A percentile compares a stretch with the other conserved stretches of the same genome.
These are phyloP conservation scores for Funneliformis geosporum DNA, from an alignment of 192 early-diverging fungal genomes.

Conservation along the genomic window DNA sequence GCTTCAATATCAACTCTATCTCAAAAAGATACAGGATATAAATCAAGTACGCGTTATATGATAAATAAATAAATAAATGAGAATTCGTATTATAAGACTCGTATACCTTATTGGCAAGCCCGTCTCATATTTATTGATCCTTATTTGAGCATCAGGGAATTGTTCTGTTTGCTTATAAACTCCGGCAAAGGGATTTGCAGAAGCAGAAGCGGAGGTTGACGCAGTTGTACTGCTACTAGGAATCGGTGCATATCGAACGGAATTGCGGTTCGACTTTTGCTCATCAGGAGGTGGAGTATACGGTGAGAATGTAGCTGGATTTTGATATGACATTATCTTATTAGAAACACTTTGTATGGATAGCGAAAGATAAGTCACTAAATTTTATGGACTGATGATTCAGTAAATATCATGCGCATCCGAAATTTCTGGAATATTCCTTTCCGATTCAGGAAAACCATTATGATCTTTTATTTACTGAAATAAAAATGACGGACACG, in stretches of 20 bases:
- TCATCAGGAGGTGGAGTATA: slow-evolving; percentile 52
- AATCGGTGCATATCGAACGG: slow-evolving; percentile 4
- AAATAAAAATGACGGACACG: too few relatives aligned
- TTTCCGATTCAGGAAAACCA: too few relatives aligned
- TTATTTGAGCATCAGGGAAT: slow-evolving; percentile 18
- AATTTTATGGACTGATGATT: too few relatives aligned
- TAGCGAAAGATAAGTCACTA: too few relatives aligned
- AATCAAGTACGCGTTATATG: background rate
- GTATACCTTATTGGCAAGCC: slow-evolving; percentile 32
- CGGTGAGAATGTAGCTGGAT: slow-evolving; percentile 42
- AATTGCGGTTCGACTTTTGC: slow-evolving; percentile 31
- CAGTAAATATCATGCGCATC: too few relatives aligned
- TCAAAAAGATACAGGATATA: background rate
- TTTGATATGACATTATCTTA: slow-evolving; percentile 33
- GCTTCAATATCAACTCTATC: slow-evolving; percentile 78
- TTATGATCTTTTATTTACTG: too few relatives aligned
- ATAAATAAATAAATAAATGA: background rate
- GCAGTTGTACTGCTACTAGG: slow-evolving; percentile 13
- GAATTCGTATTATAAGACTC: background rate
- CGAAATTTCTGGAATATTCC: too few relatives aligned
- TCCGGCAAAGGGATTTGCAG: slow-evolving; percentile 20
- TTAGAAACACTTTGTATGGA: background rate
- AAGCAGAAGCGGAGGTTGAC: slow-evolving; percentile 25
- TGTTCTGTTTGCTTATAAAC: slow-evolving; percentile 35
- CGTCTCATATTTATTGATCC: slow-evolving; percentile 83